Conservation (phyloP, 1,139 yeast species). For the Candida albicans region DNA sequence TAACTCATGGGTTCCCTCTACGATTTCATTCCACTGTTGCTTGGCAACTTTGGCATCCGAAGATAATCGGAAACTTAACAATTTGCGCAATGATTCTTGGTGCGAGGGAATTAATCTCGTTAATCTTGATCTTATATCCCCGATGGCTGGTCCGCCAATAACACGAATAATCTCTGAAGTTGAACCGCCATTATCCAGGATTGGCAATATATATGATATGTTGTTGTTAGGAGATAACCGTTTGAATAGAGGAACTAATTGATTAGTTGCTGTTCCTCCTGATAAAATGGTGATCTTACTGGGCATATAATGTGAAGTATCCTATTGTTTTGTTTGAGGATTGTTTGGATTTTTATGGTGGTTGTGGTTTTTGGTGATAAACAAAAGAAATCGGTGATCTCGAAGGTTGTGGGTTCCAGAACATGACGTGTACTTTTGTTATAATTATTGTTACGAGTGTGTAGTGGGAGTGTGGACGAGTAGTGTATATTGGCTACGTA, state of each 20-base stretch:
- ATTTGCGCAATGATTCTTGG: slow-evolving; percentile 41
- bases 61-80: slow-evolving; percentile 65
- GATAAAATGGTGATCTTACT: slow-evolving; percentile 50
- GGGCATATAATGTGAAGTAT: slow-evolving; percentile 8
- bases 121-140: slow-evolving; percentile 82
- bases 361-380: no score
- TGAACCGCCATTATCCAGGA: slow-evolving; percentile 93
- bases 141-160: slow-evolving; percentile 93
- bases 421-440: no score
- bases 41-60: slow-evolving; percentile 56
- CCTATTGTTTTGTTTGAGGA: no score
- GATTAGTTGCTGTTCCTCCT: slow-evolving; percentile 79
- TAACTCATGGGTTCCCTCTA: slow-evolving; percentile 72
- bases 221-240: slow-evolving; percentile 29
- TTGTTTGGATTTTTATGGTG: no score
- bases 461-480: no score
- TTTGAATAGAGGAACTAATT: slow-evolving; percentile 52
- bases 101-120: slow-evolving; percentile 64
- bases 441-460: no score
- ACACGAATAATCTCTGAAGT: slow-evolving; percentile 89
- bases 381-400: no score
- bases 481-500: no score
- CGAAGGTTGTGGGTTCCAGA: no score
- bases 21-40: slow-evolving; percentile 71
- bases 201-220: slow-evolving; percentile 72